Evolutionary conservation across 306 rosid genomes (phyloP), one percentile per base, ranked within the genome.

Genomic region (Parietaria judaica): DNA sequence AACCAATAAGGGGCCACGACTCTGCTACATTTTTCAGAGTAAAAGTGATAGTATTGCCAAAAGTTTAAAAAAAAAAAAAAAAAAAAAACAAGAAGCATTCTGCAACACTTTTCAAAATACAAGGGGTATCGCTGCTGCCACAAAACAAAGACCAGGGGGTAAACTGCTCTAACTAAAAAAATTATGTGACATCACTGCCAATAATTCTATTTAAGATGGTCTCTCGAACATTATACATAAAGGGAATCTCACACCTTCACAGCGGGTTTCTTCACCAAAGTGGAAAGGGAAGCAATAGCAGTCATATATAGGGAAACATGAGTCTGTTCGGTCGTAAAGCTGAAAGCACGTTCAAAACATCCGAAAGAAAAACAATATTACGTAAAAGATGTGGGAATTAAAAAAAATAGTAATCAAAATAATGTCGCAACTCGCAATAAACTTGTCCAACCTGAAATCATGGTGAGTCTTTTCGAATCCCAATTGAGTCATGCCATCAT

Each of bases 401-500:
- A 61, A 55, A 38, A 31, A 36, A 37, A 4, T 4, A 49, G 53
- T 10, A 49, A 44, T 41, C 36, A 47, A 70, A 52, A 55, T 36
- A 60, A 41, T 72, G 35, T 56, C 70, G 31, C 31, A 23, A 79
- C 62, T 44, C 53, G 49, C 36, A 56, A 11, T 9, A 55, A 15
- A 55, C 65, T 60, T 58, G 51, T 61, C 74, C 70, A 54, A 89
- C 95, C 99, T 84, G 80, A 76, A 94, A 37, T 85, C 95, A 63
- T 0, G 69, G 66, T 64, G 76, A 67, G 82, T 63, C 69, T 74
- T 84, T 82, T 86, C 94, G 69, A 72, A 94, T 66, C 97, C 97
- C 64, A 76, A 60, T 35, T 86, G 88, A 71, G 97, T 88, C 88
- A 88, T 69, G 69, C 90, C 99, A 82, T 92, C 81, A 75, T 86